A percentile compares a stretch with the other conserved stretches of the same genome.
Conservation (phyloP, 331 rosid genomes). For the Quercus lobata region DNA sequence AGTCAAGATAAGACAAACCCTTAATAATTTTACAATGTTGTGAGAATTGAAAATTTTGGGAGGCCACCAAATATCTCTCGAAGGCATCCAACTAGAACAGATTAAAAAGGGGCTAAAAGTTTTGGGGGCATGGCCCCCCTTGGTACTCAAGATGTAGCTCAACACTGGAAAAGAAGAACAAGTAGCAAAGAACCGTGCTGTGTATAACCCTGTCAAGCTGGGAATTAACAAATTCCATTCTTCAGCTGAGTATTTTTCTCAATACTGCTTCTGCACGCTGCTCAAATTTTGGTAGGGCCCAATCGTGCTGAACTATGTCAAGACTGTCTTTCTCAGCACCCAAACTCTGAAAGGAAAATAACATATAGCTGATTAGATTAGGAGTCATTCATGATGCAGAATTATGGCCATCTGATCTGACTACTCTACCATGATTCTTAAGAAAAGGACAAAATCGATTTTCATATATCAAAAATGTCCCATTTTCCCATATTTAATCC, state of each 20-base stretch:
- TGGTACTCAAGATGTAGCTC: neutral
- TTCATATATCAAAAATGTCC: neutral
- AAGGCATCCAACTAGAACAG: neutral
- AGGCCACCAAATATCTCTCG: neutral
- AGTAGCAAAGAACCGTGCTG: neutral
- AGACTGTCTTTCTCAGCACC: conserved; percentile 93
- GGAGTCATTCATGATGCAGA: neutral
- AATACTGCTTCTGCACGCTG: conserved; percentile 69
- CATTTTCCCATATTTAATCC: too few species aligned
- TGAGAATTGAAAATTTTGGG: neutral
- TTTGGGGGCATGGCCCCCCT: neutral
- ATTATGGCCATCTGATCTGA: neutral
- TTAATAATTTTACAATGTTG: neutral
- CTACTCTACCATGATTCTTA: neutral
- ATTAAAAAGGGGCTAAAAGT: neutral
- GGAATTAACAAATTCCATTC: neutral
- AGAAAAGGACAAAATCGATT: neutral
- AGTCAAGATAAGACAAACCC: too few species aligned
- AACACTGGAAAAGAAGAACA: neutral
- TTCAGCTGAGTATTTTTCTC: conserved; percentile 47
- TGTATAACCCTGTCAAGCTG: neutral
- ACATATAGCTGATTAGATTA: neutral
- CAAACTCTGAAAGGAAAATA: conserved; percentile 57
- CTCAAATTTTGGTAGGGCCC: conserved; percentile 81
- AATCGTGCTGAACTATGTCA: conserved; percentile 91